Percentiles rank a stretch among this genome's conserved stretches.
These are phyloP conservation scores for Sugiyamaella lignohabitans DNA, from an alignment of 805 yeast genomes.

Conservation along the genomic window DNA sequence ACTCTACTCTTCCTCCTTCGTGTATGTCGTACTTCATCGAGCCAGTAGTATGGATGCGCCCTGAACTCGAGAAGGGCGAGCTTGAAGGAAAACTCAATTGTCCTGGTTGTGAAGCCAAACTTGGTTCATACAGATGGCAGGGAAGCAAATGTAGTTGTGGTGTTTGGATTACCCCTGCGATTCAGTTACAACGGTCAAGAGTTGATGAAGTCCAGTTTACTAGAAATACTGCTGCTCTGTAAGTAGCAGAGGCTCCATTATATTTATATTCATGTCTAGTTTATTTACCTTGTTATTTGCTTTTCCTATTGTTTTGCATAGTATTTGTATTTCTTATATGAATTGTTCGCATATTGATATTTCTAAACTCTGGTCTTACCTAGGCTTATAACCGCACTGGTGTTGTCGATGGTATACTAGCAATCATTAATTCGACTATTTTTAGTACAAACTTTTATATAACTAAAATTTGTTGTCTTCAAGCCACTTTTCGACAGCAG, in stretches of 20 bases:
- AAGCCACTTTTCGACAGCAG: conserved; percentile 42
- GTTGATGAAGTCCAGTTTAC: conserved; percentile 52
- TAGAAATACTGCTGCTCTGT: neutral
- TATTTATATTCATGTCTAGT: neutral
- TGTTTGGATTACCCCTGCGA: conserved; percentile 89
- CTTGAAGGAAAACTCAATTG: conserved; percentile 84
- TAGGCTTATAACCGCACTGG: too few relatives aligned
- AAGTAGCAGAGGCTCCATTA: neutral
- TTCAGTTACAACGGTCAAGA: conserved; percentile 72
- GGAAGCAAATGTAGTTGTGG: conserved; percentile 95
- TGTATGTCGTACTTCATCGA: conserved; percentile 88
- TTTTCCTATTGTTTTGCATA: too few relatives aligned
- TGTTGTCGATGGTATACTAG: too few relatives aligned
- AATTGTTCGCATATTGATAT: too few relatives aligned
- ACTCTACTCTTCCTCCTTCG: conserved; percentile 20
- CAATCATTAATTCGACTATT: too few relatives aligned
- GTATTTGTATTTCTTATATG: too few relatives aligned
- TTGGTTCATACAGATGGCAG: conserved; percentile 92
- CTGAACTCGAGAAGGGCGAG: conserved; percentile 63
- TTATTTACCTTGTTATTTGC: neutral
- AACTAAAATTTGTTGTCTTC: conserved; percentile 6
- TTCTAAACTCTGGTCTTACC: too few relatives aligned
- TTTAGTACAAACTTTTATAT: too few relatives aligned
- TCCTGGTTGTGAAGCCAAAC: conserved; percentile 75
- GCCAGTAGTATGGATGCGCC: conserved; percentile 89